A percentile compares a stretch with the other conserved stretches of the same genome.
Conservation (phyloP, 345 rosid species). For the Raphanus raphanistrum region DNA sequence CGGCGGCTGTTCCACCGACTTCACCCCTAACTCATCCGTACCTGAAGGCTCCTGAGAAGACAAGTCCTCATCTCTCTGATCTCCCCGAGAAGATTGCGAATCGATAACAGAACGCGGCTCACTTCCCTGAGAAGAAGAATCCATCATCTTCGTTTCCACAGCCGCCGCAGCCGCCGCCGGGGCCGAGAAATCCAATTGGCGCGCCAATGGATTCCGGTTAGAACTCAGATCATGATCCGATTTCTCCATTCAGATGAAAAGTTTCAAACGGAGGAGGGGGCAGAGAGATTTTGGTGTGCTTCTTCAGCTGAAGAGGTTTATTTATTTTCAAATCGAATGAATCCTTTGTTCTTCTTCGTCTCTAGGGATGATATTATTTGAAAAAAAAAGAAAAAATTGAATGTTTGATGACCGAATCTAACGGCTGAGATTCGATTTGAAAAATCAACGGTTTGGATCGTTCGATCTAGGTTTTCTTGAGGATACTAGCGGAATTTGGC, state of each 20-base stretch:
- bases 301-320: background rate
- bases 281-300: background rate
- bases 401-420: constrained; percentile 14
- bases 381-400: constrained; percentile 22
- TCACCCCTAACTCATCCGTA: constrained; percentile 11
- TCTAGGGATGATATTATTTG: constrained; percentile 26
- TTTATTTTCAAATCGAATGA: background rate
- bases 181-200: constrained; percentile 56
- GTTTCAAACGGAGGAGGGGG: background rate
- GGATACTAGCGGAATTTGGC: constrained; percentile 50
- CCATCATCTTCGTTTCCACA: constrained; percentile 30
- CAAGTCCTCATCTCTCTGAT: constrained; percentile 29
- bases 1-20: constrained; percentile 19
- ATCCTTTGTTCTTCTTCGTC: constrained; percentile 32
- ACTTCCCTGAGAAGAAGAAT: constrained; percentile 23
- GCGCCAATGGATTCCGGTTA: constrained; percentile 47
- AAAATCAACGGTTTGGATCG: constrained; percentile 28
- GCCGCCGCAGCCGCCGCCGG: constrained; percentile 41
- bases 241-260: constrained; percentile 40
- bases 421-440: constrained; percentile 38
- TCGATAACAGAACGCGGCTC: constrained; percentile 24
- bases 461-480: constrained; percentile 27
- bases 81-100: constrained; percentile 8
- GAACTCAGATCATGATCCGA: constrained; percentile 46
- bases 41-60: background rate